Percentiles rank a stretch among this genome's conserved stretches.
These are phyloP conservation scores for Diplodia seriata DNA, from an alignment of 2,329 filamentous ascomycete species.

Conservation along the genomic window DNA sequence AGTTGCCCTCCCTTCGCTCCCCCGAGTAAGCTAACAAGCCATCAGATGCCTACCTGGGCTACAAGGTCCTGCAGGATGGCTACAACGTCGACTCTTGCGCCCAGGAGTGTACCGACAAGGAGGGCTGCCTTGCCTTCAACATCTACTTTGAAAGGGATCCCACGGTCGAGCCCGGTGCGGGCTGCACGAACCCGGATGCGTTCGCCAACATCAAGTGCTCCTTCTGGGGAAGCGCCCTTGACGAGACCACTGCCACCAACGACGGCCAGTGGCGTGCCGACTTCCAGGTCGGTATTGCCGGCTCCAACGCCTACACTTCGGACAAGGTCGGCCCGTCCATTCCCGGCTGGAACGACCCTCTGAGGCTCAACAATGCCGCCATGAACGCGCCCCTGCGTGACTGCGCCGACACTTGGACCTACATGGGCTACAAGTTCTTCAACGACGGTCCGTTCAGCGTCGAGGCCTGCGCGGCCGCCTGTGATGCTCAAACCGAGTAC, in stretches of 20 bases:
- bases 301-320: conserved; percentile 36
- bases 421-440: conserved; percentile 40
- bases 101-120: conserved; percentile 27
- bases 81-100: conserved; percentile 35
- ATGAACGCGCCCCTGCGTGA: conserved; percentile 40
- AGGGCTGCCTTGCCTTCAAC: conserved; percentile 37
- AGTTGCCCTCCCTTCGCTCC: not conserved
- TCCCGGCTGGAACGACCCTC: conserved; percentile 30
- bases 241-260: conserved; percentile 37
- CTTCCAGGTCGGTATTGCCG: conserved; percentile 36
- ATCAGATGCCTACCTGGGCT: conserved; percentile 9
- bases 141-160: conserved; percentile 38
- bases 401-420: conserved; percentile 36
- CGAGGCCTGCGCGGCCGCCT: conserved; percentile 41
- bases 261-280: conserved; percentile 37
- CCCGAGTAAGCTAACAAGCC: not conserved
- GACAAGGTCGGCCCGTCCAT: not conserved
- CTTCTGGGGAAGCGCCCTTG: conserved; percentile 41
- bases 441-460: conserved; percentile 42
- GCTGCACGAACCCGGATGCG: conserved; percentile 35
- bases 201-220: conserved; percentile 35
- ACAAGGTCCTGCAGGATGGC: conserved; percentile 1
- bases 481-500: conserved; percentile 33
- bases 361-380: conserved; percentile 37
- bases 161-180: conserved; percentile 27